A percentile compares a stretch with the other conserved stretches of the same genome.
These are phyloP conservation scores for Begonia masoniana DNA, from an alignment of 306 rosid species.

Conservation along the genomic window DNA sequence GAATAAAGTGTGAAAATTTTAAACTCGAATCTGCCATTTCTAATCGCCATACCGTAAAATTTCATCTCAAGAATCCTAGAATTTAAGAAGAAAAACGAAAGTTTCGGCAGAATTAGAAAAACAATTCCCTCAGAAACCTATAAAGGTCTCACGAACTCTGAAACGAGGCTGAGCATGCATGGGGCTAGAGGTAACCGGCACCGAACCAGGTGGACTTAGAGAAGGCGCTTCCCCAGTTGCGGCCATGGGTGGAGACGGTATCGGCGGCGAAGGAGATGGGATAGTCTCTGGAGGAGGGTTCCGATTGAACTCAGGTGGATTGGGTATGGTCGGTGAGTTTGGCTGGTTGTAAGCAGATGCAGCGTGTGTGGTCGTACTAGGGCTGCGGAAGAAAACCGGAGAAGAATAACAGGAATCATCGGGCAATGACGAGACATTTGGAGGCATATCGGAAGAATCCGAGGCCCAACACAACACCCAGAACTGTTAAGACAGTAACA, in stretches of 20 bases:
- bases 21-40: no score
- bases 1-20: no score
- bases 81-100: not conserved
- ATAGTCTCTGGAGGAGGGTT: slow-evolving; percentile 8
- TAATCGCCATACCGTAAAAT: no score
- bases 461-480: slow-evolving; percentile 59
- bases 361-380: slow-evolving; percentile 31
- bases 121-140: no score
- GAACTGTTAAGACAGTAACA: slow-evolving; percentile 51
- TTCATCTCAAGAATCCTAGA: not conserved
- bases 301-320: slow-evolving; percentile 19
- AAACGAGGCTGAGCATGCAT: slow-evolving; percentile 27
- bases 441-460: slow-evolving; percentile 40
- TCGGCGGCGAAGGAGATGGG: slow-evolving; percentile 7
- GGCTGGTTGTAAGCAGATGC: slow-evolving; percentile 21
- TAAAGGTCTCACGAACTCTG: not conserved
- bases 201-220: slow-evolving; percentile 30
- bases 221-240: slow-evolving; percentile 31
- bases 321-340: slow-evolving; percentile 16
- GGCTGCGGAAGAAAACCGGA: slow-evolving; percentile 29
- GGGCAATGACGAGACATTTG: slow-evolving; percentile 38
- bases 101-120: not conserved
- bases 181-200: slow-evolving; percentile 36
- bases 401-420: slow-evolving; percentile 34
- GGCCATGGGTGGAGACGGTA: slow-evolving; percentile 21